Percentiles rank a stretch among this genome's conserved stretches.
These are phyloP conservation scores for Barnettozyma californica DNA, from an alignment of 805 yeast species.

Conservation along the genomic window DNA sequence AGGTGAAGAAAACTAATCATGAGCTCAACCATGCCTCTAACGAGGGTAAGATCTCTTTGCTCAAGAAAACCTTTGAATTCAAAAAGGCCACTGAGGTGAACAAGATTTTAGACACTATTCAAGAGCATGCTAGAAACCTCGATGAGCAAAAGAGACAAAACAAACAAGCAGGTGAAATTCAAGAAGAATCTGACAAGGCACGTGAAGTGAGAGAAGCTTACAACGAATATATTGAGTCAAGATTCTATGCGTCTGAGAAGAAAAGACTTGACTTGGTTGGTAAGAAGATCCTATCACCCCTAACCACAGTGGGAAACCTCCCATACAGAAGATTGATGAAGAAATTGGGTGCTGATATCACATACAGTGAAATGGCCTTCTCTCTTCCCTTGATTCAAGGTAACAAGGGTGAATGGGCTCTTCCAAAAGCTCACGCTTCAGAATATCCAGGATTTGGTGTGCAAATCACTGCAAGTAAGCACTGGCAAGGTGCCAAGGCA, in stretches of 20 bases:
- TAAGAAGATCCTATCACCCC: slow-evolving; percentile 88
- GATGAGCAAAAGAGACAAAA: slow-evolving; percentile 30
- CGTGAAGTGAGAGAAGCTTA: slow-evolving; percentile 32
- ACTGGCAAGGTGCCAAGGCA: slow-evolving; percentile 91
- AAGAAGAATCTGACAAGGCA: slow-evolving; percentile 11
- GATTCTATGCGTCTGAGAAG: slow-evolving; percentile 78
- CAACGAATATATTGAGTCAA: slow-evolving; percentile 66
- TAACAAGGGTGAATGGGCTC: slow-evolving; percentile 93
- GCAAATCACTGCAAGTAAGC: slow-evolving; percentile 86
- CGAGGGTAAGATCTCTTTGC: slow-evolving; percentile 31
- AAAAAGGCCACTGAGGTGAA: slow-evolving; percentile 51
- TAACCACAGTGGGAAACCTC: slow-evolving; percentile 95
- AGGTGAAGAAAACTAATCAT: slow-evolving; percentile 31
- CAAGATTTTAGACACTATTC: slow-evolving; percentile 57
- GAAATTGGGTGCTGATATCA: slow-evolving; percentile 83
- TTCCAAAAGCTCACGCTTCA: slow-evolving; percentile 77
- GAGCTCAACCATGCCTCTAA: slow-evolving; percentile 62
- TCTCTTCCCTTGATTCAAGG: slow-evolving; percentile 84
- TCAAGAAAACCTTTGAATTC: slow-evolving; percentile 54
- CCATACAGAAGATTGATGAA: slow-evolving; percentile 94
- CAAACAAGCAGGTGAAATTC: slow-evolving; percentile 12
- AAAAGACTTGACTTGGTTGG: slow-evolving; percentile 58
- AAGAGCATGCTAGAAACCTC: slow-evolving; percentile 34
- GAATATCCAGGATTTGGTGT: slow-evolving; percentile 91
- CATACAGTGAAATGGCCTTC: slow-evolving; percentile 95